Evolutionary conservation across 2,329 filamentous ascomycete genomes (phyloP).

Genomic region (Fonsecaea multimorphosa): DNA sequence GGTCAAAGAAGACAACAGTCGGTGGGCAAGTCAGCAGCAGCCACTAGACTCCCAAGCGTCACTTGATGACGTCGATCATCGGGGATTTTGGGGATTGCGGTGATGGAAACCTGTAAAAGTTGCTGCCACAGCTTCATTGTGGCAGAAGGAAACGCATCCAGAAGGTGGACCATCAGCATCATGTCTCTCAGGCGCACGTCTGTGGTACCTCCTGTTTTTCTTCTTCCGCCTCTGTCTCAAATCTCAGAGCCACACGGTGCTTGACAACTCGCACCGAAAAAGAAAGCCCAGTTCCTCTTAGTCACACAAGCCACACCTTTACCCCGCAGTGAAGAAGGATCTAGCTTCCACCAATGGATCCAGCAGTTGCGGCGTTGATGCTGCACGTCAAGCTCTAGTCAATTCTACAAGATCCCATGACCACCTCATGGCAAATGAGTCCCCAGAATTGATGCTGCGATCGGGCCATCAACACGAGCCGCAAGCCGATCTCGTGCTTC

Average conservation of each 20-base stretch:
- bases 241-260: background rate
- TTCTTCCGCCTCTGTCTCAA: background rate
- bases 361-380: background rate
- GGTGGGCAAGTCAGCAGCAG: slow-evolving; percentile 8
- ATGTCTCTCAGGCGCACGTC: background rate
- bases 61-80: slow-evolving; percentile 29
- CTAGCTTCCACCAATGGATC: background rate
- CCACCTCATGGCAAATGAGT: slow-evolving; percentile 7
- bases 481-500: slow-evolving; percentile 18
- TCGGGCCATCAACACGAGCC: slow-evolving; percentile 10
- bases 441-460: slow-evolving; percentile 16
- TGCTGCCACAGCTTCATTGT: background rate
- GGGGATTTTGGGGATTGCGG: background rate
- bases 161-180: background rate
- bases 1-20: background rate
- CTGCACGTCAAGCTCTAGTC: slow-evolving; percentile 15
- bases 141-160: background rate
- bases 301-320: background rate
- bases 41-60: slow-evolving; percentile 23
- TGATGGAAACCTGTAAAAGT: background rate
- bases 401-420: slow-evolving; percentile 23
- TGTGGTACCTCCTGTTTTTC: background rate
- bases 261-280: background rate
- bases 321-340: slow-evolving; percentile 18
- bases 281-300: slow-evolving; percentile 16